phyloP scores from a whole-genome alignment of 1,284 basidiomycete species.

The Irpex sp. region DNA sequence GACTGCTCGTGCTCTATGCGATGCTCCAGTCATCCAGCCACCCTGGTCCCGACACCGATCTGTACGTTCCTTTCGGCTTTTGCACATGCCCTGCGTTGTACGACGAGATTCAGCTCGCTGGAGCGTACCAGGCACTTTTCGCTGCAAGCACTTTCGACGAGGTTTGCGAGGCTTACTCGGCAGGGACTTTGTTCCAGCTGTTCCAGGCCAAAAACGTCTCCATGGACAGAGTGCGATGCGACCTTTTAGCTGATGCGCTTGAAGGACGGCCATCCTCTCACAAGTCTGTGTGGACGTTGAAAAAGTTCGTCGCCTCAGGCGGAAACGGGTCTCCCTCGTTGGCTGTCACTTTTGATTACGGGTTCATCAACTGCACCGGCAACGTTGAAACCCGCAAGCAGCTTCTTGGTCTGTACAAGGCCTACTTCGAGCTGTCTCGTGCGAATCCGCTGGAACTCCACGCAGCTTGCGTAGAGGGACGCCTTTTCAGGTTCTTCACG shows the following conservation, averaged over 20 bases:
- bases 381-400: constrained; percentile 19
- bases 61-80: constrained; percentile 29
- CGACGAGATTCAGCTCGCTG: constrained; percentile 15
- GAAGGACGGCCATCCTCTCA: constrained; percentile 6
- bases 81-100: constrained; percentile 20
- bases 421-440: constrained; percentile 21
- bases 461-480: constrained; percentile 30
- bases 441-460: constrained; percentile 32
- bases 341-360: constrained; percentile 31
- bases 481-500: constrained; percentile 25
- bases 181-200: constrained; percentile 18
- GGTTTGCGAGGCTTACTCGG: constrained; percentile 26
- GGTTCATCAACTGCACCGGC: constrained; percentile 32
- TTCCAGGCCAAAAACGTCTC: constrained; percentile 22
- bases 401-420: constrained; percentile 30
- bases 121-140: constrained; percentile 24
- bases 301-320: constrained; percentile 25
- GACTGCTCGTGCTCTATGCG: constrained; percentile 15
- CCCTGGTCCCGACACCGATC: constrained; percentile 14
- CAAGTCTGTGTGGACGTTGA: constrained; percentile 38
- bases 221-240: background rate
- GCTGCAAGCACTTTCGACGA: constrained; percentile 29
- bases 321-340: constrained; percentile 1
- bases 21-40: constrained; percentile 11
- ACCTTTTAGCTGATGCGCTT: constrained; percentile 23